A percentile compares a stretch with the other conserved stretches of the same genome.
Evolutionary conservation across 2,329 filamentous ascomycete genomes (phyloP).

Genomic region (Fusarium nygamai): DNA sequence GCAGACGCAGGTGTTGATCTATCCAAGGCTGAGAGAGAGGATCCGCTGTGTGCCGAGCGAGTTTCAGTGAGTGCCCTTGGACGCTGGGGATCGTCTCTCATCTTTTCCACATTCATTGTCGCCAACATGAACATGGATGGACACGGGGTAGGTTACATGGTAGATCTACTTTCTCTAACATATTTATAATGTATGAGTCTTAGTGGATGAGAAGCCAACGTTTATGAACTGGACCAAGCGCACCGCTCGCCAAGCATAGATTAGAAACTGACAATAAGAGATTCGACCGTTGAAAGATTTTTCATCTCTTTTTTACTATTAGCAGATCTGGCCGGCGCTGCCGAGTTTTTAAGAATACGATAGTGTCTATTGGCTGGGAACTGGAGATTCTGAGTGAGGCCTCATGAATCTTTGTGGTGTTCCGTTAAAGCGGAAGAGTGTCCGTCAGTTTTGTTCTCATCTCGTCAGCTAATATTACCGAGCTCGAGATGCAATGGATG

Average conservation of each 20-base stretch:
- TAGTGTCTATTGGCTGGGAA: not conserved
- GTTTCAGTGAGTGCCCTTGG: not conserved
- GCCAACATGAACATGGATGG: not conserved
- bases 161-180: not conserved
- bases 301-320: not conserved
- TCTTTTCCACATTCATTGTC: not conserved
- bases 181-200: constrained; percentile 2
- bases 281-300: constrained; percentile 11
- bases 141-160: constrained; percentile 23
- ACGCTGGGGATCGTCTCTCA: not conserved
- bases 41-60: constrained; percentile 11
- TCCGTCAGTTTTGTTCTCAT: constrained; percentile 3
- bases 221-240: not conserved
- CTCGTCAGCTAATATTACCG: constrained; percentile 7
- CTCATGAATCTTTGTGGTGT: not conserved
- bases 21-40: constrained; percentile 4
- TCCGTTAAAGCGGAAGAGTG: constrained; percentile 9
- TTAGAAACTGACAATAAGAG: not conserved
- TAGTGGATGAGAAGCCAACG: not conserved
- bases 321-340: constrained; percentile 1
- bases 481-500: not conserved
- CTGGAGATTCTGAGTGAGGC: not conserved
- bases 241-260: constrained; percentile 4
- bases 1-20: not conserved
- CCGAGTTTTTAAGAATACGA: constrained; percentile 1